Percentiles rank a stretch among this genome's conserved stretches.
Conservation (phyloP, 352 stramenopile species). For the Thraustochytrium striatum region DNA sequence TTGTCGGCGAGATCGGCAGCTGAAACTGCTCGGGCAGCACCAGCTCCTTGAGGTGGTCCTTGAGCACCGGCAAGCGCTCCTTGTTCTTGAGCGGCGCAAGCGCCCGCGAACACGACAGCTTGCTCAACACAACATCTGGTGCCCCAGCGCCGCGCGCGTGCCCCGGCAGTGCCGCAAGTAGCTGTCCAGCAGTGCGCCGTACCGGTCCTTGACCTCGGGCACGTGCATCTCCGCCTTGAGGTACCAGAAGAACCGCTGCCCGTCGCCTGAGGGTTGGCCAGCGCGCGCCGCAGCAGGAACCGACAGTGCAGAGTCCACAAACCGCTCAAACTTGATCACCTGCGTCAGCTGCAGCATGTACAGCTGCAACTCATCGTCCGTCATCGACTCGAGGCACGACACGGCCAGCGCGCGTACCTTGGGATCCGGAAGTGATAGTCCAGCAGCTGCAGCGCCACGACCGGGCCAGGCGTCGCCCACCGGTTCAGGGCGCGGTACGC, state of each 20-base stretch:
- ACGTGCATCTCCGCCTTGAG: constrained; percentile 60
- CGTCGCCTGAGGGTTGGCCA: constrained; percentile 56
- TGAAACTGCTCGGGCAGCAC: constrained; percentile 77
- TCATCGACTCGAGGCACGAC: constrained; percentile 73
- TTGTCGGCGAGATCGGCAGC: constrained; percentile 71
- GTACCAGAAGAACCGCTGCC: constrained; percentile 63
- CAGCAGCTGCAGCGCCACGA: constrained; percentile 73
- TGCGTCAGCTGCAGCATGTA: constrained; percentile 65
- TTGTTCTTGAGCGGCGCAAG: constrained; percentile 60
- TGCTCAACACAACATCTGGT: constrained; percentile 83
- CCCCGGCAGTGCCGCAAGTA: constrained; percentile 79
- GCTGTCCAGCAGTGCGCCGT: constrained; percentile 55
- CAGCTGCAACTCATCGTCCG: constrained; percentile 75
- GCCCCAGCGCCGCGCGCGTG: constrained; percentile 76
- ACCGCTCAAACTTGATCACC: constrained; percentile 62
- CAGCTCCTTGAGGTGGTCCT: constrained; percentile 60
- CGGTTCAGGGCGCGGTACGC: constrained; percentile 69
- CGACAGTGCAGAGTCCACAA: constrained; percentile 60
- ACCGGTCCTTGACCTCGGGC: constrained; percentile 46
- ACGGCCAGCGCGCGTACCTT: constrained; percentile 86
- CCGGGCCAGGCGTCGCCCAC: constrained; percentile 63
- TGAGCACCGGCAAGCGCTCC: constrained; percentile 56
- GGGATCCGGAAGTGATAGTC: constrained; percentile 72
- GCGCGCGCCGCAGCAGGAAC: constrained; percentile 60
- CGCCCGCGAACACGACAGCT: constrained; percentile 70